Evolutionary conservation across 495 filamentous ascomycete species (phyloP), one percentile per base, ranked within the genome.

Genomic region (Aspergillus avenaceus): DNA sequence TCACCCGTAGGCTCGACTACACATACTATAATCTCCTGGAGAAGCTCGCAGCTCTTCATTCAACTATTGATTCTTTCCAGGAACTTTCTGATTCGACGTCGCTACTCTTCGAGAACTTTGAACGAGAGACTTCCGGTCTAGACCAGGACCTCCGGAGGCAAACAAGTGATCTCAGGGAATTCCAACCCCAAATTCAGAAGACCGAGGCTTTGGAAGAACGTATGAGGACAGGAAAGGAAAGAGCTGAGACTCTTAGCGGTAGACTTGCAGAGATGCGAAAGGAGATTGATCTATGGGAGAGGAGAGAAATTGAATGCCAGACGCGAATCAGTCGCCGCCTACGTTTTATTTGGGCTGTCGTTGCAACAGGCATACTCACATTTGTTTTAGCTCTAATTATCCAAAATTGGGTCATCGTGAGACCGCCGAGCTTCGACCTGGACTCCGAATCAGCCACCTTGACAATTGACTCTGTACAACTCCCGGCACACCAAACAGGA

Each of bases 21-120:
- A 90, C 86, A 0, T 95, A 95, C 70, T 91, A 91, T 58, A 83
- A 85, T 4, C 75, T 97, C 5, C 74, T 93, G 13, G 86, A 92
- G 60, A 92, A 87, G 50, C 74, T 92, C 25, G 77, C 80, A 36
- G 66, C 81, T 0, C 71, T 97, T 26, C 83, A 85, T 44, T 72
- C 76, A 43, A 89, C 84, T 2, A 80, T 95, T 19, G 53, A 70
- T 1, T 80, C 76, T 4, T 78, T 97, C 16, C 83, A 87, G 52
- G 80, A 87, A 42, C 78, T 97, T 4, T 81, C 84, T 1, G 72
- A 70, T 7, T 78, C 80, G 23, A 85, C 83, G 8, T 70, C 76
- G 13, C 65, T 78, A 40, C 70, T 93, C 9, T 80, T 84, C 41
- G 63, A 66, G 11, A 73, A 76, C 40, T 92, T 96, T 57, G 66